Conservation (phyloP, 2,329 filamentous ascomycete genomes). For the Tolypocladium guangdongense region DNA sequence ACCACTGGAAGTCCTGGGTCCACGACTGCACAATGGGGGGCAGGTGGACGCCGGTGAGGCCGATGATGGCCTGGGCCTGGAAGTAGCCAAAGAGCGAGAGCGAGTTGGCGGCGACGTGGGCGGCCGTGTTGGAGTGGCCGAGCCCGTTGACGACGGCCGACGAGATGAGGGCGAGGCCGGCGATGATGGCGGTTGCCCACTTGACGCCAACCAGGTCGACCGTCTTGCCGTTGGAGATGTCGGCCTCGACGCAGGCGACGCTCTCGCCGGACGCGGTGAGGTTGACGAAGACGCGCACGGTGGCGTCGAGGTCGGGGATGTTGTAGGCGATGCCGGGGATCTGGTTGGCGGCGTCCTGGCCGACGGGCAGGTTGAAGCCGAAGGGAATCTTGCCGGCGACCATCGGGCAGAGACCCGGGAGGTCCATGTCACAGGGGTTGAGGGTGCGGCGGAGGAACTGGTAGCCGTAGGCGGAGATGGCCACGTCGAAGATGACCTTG, state of each 20-base stretch:
- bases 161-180: conserved; percentile 69
- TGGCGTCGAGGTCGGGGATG: conserved; percentile 84
- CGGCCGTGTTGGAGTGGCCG: conserved; percentile 86
- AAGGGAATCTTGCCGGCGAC: conserved; percentile 71
- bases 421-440: conserved; percentile 61
- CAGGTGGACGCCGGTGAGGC: conserved; percentile 68
- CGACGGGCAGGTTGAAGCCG: conserved; percentile 54
- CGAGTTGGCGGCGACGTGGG: conserved; percentile 87
- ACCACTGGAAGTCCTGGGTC: conserved; percentile 98
- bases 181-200: conserved; percentile 82
- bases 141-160: conserved; percentile 84
- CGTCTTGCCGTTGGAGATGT: conserved; percentile 83
- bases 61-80: conserved; percentile 86
- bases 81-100: conserved; percentile 92
- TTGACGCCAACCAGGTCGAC: conserved; percentile 82
- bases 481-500: conserved; percentile 66
- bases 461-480: conserved; percentile 76
- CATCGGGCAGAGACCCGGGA: conserved; percentile 83
- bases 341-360: conserved; percentile 41
- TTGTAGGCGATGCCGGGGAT: conserved; percentile 81
- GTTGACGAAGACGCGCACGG: conserved; percentile 73
- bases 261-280: conserved; percentile 47
- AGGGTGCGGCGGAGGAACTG: conserved; percentile 55
- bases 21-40: conserved; percentile 84
- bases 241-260: conserved; percentile 79